phyloP scores from a whole-genome alignment of 2,329 filamentous ascomycete species.

The Aspergillus sp. region DNA sequence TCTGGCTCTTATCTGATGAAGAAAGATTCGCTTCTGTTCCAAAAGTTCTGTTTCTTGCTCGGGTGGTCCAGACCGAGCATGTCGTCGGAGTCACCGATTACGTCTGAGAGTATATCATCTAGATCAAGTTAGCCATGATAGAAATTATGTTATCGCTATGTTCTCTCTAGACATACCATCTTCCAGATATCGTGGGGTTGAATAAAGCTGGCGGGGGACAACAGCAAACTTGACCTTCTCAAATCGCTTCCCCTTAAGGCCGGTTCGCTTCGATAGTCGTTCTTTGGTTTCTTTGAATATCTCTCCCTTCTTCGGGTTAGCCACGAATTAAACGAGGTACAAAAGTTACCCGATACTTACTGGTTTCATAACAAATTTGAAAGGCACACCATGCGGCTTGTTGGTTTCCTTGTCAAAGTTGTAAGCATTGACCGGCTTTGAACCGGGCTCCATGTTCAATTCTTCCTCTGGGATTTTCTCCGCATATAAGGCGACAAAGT shows the following conservation, averaged over 20 bases:
- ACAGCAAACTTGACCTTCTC: conserved; percentile 98
- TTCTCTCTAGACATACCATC: conserved; percentile 66
- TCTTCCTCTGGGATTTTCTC: conserved; percentile 77
- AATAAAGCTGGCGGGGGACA: conserved; percentile 68
- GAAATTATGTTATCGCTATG: background rate
- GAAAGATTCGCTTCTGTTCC: conserved; percentile 62
- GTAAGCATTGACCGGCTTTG: conserved; percentile 74
- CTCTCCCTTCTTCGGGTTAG: conserved; percentile 62
- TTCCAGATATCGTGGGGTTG: conserved; percentile 76
- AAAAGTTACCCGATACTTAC: conserved; percentile 49
- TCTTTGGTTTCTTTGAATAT: conserved; percentile 89
- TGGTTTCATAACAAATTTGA: conserved; percentile 82
- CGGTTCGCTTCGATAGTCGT: conserved; percentile 86
- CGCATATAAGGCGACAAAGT: conserved; percentile 79
- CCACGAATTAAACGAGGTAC: background rate
- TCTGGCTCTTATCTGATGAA: conserved; percentile 56
- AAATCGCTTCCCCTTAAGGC: conserved; percentile 95
- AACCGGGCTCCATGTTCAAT: conserved; percentile 59
- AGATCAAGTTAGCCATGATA: conserved; percentile 8
- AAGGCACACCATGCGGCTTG: conserved; percentile 84
- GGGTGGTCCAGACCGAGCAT: conserved; percentile 69
- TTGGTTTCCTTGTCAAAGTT: conserved; percentile 90
- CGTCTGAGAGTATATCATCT: conserved; percentile 50
- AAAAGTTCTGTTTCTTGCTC: conserved; percentile 61
- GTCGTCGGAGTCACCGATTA: conserved; percentile 76